Conservation (phyloP, 73 alveolate species). For the Halteria grandinella region DNA sequence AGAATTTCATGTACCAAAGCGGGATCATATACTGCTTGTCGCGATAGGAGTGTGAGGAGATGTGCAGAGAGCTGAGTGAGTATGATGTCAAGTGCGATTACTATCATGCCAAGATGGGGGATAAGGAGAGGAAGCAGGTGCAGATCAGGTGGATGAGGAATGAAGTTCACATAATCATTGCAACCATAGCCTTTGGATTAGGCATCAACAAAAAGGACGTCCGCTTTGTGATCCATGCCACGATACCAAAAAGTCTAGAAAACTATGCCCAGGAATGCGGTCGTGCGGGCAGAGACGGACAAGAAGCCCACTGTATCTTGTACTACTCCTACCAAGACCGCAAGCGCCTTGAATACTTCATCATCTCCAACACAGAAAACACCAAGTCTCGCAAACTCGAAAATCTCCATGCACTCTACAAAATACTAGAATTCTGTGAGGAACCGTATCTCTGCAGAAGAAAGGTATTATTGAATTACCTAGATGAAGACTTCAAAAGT, state of each 20-base stretch:
- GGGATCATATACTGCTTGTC: conserved; percentile 97
- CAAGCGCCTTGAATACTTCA: conserved; percentile 80
- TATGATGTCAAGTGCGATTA: conserved; percentile 82
- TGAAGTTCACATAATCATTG: conserved; percentile 95
- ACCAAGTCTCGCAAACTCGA: conserved; percentile 55
- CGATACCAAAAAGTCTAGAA: conserved; percentile 95
- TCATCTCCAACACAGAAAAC: conserved; percentile 18
- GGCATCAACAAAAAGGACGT: conserved; percentile 99
- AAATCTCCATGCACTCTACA: conserved; percentile 61
- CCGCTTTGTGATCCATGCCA: conserved; percentile 97
- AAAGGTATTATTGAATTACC: conserved; percentile 62
- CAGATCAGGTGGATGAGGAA: conserved; percentile 93
- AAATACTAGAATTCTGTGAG: conserved; percentile 78
- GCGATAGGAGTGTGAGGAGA: conserved; percentile 90
- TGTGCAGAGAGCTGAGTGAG: conserved; percentile 77
- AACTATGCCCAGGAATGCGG: conserved; percentile 93
- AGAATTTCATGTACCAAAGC: conserved; percentile 67
- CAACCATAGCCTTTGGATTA: conserved; percentile 99
- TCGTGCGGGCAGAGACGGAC: conserved; percentile 97
- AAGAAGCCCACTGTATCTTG: conserved; percentile 88
- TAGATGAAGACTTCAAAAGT: conserved; percentile 80
- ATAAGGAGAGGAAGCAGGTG: conserved; percentile 76
- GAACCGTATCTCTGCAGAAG: conserved; percentile 85
- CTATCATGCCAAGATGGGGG: conserved; percentile 95
- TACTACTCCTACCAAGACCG: conserved; percentile 89